A percentile compares a stretch with the other conserved stretches of the same genome.
These are phyloP conservation scores for Pythium inflatum DNA, from an alignment of 352 stramenopile genomes.

Conservation along the genomic window DNA sequence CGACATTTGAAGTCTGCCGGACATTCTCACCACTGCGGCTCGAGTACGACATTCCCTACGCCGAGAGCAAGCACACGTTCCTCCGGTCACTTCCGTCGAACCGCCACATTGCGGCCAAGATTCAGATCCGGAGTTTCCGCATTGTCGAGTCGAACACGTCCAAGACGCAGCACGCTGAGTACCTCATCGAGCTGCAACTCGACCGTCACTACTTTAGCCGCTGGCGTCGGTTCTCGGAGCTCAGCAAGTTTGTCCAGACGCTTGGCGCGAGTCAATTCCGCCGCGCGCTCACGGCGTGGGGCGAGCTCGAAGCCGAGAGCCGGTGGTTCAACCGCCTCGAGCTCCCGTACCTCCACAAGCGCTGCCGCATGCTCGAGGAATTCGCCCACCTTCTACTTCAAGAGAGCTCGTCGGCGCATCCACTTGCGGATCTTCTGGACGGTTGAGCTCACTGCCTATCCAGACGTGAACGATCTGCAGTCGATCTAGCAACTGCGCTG, in stretches of 20 bases:
- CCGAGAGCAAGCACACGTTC: constrained; percentile 64
- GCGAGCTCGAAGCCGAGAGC: constrained; percentile 54
- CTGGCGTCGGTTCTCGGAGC: constrained; percentile 78
- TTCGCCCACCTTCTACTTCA: constrained; percentile 78
- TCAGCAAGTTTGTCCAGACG: constrained; percentile 64
- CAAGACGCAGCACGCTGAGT: constrained; percentile 75
- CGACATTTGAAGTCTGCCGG: constrained; percentile 73
- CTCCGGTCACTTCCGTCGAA: constrained; percentile 67
- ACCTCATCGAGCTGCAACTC: constrained; percentile 77
- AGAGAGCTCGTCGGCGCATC: constrained; percentile 73
- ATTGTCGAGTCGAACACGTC: constrained; percentile 61
- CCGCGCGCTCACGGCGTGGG: constrained; percentile 61
- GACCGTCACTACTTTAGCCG: constrained; percentile 73
- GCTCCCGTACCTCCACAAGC: constrained; percentile 79
- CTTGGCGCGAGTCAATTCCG: constrained; percentile 62
- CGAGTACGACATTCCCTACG: constrained; percentile 66
- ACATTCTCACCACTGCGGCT: constrained; percentile 64
- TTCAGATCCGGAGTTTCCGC: constrained; percentile 83
- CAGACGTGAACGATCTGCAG: background rate
- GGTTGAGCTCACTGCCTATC: constrained; percentile 31
- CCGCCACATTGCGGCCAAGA: constrained; percentile 75
- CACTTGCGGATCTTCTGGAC: constrained; percentile 71
- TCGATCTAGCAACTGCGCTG: background rate
- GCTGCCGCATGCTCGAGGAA: constrained; percentile 76
- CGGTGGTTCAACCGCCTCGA: constrained; percentile 87